These are phyloP conservation scores for Globisporangium radiosum DNA, from an alignment of 352 stramenopile species.

Conservation along the genomic window DNA sequence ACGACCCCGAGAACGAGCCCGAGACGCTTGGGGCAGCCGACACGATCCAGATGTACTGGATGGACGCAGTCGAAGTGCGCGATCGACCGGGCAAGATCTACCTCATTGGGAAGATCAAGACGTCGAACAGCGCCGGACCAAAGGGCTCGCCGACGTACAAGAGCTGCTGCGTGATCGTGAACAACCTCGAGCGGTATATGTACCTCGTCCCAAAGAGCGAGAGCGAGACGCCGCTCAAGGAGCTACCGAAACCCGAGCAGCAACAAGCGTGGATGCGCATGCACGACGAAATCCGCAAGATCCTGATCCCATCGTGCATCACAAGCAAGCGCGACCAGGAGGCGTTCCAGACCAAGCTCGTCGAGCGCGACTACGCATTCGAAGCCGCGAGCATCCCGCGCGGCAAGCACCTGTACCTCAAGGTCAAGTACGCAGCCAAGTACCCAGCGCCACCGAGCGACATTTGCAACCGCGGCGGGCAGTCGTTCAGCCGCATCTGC, in stretches of 20 bases:
- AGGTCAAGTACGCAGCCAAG: conserved; percentile 95
- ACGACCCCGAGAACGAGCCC: conserved; percentile 23
- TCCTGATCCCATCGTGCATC: conserved; percentile 87
- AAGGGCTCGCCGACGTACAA: conserved; percentile 68
- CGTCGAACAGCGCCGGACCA: conserved; percentile 16
- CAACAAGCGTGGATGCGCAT: conserved; percentile 80
- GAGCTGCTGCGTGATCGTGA: conserved; percentile 95
- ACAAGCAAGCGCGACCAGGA: conserved; percentile 67
- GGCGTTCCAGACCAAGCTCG: conserved; percentile 91
- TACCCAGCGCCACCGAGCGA: conserved; percentile 83
- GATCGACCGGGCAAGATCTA: conserved; percentile 92
- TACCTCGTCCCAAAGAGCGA: conserved; percentile 85
- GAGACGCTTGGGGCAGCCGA: conserved; percentile 34
- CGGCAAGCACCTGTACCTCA: conserved; percentile 94
- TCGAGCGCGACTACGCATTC: conserved; percentile 97
- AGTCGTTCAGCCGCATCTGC: conserved; percentile 94
- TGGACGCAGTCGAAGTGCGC: conserved; percentile 95
- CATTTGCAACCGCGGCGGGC: conserved; percentile 82
- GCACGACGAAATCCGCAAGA: conserved; percentile 87
- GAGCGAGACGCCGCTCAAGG: conserved; percentile 27
- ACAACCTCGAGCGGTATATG: conserved; percentile 93
- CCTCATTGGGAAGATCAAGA: conserved; percentile 96
- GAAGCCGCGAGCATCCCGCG: conserved; percentile 93
- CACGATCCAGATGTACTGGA: conserved; percentile 95
- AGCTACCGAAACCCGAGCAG: conserved; percentile 90